Percentiles rank a stretch among this genome's conserved stretches.
These are phyloP conservation scores for Aurantiochytrium sp. DNA, from an alignment of 108 stramenopile species.

Conservation along the genomic window DNA sequence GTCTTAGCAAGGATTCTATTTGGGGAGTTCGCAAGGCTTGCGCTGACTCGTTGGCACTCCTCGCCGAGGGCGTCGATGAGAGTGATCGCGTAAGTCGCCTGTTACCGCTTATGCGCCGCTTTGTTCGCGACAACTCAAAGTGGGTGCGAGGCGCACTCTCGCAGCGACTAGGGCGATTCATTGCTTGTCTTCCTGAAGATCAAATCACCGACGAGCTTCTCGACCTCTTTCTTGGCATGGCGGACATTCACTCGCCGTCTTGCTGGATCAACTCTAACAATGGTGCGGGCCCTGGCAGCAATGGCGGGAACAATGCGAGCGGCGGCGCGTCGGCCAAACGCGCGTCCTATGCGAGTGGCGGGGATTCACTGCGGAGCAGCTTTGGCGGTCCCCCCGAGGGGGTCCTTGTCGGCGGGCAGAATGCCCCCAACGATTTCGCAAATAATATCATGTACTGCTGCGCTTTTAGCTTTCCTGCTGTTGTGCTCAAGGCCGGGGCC, in stretches of 20 bases:
- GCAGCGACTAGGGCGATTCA: conserved; percentile 54
- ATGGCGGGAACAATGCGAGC: neutral
- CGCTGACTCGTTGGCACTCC: conserved; percentile 51
- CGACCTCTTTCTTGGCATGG: conserved; percentile 69
- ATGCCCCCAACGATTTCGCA: conserved; percentile 1
- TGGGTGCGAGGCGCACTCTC: conserved; percentile 47
- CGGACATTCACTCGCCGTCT: conserved; percentile 61
- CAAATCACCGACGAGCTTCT: conserved; percentile 52
- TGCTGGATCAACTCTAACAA: conserved; percentile 12
- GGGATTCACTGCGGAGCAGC: neutral
- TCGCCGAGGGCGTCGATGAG: conserved; percentile 35
- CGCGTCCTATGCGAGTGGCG: neutral
- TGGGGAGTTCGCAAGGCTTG: conserved; percentile 74
- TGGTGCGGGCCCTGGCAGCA: neutral
- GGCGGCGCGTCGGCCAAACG: neutral
- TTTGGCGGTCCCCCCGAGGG: conserved; percentile 23
- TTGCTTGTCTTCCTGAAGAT: conserved; percentile 43
- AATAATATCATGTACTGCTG: conserved; percentile 87
- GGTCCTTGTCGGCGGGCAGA: neutral
- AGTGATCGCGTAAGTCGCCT: conserved; percentile 28
- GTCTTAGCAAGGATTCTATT: conserved; percentile 79
- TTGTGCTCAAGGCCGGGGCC: conserved; percentile 72
- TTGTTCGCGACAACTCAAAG: conserved; percentile 41
- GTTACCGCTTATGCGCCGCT: conserved; percentile 37
- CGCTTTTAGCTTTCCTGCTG: conserved; percentile 92